Conservation (phyloP, 179 eudicot species). For the Amaranthus tricolor region DNA sequence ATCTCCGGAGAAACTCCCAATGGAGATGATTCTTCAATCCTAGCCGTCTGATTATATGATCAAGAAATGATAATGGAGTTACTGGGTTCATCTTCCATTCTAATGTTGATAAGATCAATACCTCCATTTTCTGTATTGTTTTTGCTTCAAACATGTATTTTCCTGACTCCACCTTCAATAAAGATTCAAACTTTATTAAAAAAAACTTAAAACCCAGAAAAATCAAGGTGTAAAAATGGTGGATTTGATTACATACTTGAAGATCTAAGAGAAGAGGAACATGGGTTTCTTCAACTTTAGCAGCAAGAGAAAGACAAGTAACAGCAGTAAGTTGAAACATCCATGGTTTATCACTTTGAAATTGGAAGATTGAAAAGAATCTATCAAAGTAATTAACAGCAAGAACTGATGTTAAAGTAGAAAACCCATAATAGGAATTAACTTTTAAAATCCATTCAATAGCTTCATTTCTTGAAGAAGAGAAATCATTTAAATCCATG, state of each 20-base stretch:
- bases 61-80: slow-evolving; percentile 38
- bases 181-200: not conserved
- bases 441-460: slow-evolving; percentile 71
- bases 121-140: slow-evolving; percentile 44
- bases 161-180: slow-evolving; percentile 44
- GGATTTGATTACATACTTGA: slow-evolving; percentile 50
- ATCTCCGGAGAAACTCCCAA: slow-evolving; percentile 42
- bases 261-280: slow-evolving; percentile 80
- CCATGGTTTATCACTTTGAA: slow-evolving; percentile 70
- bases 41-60: slow-evolving; percentile 41
- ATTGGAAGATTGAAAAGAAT: slow-evolving; percentile 37
- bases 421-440: slow-evolving; percentile 51
- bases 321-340: slow-evolving; percentile 82
- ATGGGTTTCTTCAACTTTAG: slow-evolving; percentile 84
- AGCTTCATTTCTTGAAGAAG: slow-evolving; percentile 39
- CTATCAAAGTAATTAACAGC: slow-evolving; percentile 73
- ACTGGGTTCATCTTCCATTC: slow-evolving; percentile 49
- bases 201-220: slow-evolving; percentile 16
- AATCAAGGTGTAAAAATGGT: slow-evolving; percentile 47
- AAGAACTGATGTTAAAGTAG: slow-evolving; percentile 55
- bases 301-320: slow-evolving; percentile 84
- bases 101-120: slow-evolving; percentile 34
- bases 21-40: slow-evolving; percentile 44
- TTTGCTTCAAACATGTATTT: slow-evolving; percentile 64
- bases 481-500: slow-evolving; percentile 8